Base-by-base conservation (phyloP, 2,329 filamentous ascomycete species). In the Aspergillus fumigatiaffinis region DNA sequence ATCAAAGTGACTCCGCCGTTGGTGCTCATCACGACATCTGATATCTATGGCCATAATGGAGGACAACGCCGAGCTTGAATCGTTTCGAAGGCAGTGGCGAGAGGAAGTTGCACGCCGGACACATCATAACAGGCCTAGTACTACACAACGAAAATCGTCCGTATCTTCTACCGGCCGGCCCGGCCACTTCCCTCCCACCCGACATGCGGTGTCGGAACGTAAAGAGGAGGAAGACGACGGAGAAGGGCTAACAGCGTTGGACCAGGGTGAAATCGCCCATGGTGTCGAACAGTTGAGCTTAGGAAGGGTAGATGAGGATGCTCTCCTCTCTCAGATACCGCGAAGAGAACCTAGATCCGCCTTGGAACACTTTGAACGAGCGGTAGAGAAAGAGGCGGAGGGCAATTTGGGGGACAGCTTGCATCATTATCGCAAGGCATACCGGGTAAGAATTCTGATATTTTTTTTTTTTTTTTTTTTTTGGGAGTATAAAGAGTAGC, bases 341-440 rank as follows among this genome's bases (percentile, higher is more conserved):
- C 60, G 63, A 51, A 68, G 64, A 23, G 83, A 88, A 64, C 89
- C 89, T 4, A 79, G 80, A 23, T 90, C 92, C 10, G 94, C 94
- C 0, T 76, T 99, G 17, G 94, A 97, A 66, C 90, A 96, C 73
- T 97, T 94, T 68, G 94, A 97, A 72, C 86, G 85, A 70, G 94
- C 93, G 3, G 92, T 96, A 55, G 89, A 95, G 75, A 92, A 87
- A 73, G 94, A 99, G 76, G 84, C 82, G 0, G 85, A 89, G 66
- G 94, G 94, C 0, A 94, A 86, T 61, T 80, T 97, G 52, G 92
- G 92, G 4, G 93, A 97, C 61, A 97, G 93, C 70, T 73, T 99
- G 55, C 86, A 84, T 63, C 82, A 95, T 52, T 99, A 99, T 73
- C 86, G 94, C 50, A 92, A 89, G 73, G 94, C 94, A 0, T 97